phyloP scores from a whole-genome alignment of 331 rosid genomes.

The Pyrus hybrid region DNA sequence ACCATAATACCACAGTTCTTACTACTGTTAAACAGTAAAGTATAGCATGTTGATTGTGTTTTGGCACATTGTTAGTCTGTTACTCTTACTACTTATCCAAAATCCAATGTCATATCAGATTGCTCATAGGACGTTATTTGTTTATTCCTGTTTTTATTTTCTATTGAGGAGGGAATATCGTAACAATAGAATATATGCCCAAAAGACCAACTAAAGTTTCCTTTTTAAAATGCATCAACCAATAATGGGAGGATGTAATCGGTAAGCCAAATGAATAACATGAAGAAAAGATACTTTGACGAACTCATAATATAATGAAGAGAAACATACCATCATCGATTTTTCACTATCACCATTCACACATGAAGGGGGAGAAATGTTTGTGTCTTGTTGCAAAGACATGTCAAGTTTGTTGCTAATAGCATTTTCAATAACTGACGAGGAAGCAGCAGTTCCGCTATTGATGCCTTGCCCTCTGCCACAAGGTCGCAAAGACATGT shows the following conservation, averaged over 20 bases:
- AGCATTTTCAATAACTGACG: too few species aligned
- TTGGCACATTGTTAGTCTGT: neutral
- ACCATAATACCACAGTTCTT: neutral
- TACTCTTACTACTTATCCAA: neutral
- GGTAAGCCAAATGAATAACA: neutral
- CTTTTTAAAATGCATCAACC: neutral
- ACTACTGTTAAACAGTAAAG: neutral
- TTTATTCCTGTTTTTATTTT: neutral
- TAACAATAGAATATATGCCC: neutral
- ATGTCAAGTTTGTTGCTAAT: too few species aligned
- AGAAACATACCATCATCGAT: conserved; percentile 36
- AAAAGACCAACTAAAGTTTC: neutral
- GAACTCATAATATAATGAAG: neutral
- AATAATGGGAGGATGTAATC: neutral
- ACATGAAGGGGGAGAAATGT: conserved; percentile 10
- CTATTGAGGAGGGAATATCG: neutral
- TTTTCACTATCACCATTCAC: conserved; percentile 14
- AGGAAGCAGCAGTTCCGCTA: too few species aligned
- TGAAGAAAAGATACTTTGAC: neutral
- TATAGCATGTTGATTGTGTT: neutral
- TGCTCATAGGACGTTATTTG: neutral
- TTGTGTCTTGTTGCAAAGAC: conserved; percentile 16
- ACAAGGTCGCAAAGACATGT: too few species aligned
- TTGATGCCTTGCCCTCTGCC: too few species aligned
- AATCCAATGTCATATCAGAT: neutral